Evolutionary conservation across 2,329 filamentous ascomycete species (phyloP), one percentile per base, ranked within the genome.

Genomic region (Exophiala sideris): DNA sequence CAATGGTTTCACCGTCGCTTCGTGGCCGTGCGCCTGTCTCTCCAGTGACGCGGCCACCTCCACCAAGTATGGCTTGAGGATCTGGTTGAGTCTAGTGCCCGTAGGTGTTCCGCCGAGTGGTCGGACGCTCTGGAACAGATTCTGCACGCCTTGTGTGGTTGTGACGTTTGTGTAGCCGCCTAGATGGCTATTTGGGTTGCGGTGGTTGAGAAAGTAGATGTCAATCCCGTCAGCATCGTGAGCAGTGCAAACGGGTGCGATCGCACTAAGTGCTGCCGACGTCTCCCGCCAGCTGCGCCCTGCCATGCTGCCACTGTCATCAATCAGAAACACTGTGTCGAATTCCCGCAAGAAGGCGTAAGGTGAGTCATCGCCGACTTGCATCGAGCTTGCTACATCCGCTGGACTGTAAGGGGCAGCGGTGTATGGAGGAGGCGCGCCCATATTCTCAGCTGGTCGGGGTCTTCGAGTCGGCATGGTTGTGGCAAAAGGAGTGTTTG

Each of bases 241-340:
- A 3, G 76, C 69, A 1, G 89, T 88, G 72, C 91, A 95, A 65
- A 96, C 87, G 0, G 89, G 89, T 0, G 89, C 81, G 65, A 97
- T 91, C 45, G 83, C 78, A 32, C 79, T 73, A 2, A 97, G 80
- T 1, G 87, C 89, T 7, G 79, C 75, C 21, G 79, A 73, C 0
- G 89, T 88, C 69, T 96, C 88, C 10, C 73, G 70, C 92, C 92
- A 97, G 18, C 79, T 80, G n/a, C 74, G 67, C 12, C 87, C 89
- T 1, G 77, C 75, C 92, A 97, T 97, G 63, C 87, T 91, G 4
- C 84, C 83, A n/a, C 86, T 91, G 74, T 97, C 92, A 67, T 97
- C 92, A 66, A 97, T 89, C 1, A 97, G 73, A 68, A 97, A 91
- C 52, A 92, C 73, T 32, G 91, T 96, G 72, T 97, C 90, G 67